phyloP scores from a whole-genome alignment of 768 basidiomycete genomes.

The Tylopilus intermedius region DNA sequence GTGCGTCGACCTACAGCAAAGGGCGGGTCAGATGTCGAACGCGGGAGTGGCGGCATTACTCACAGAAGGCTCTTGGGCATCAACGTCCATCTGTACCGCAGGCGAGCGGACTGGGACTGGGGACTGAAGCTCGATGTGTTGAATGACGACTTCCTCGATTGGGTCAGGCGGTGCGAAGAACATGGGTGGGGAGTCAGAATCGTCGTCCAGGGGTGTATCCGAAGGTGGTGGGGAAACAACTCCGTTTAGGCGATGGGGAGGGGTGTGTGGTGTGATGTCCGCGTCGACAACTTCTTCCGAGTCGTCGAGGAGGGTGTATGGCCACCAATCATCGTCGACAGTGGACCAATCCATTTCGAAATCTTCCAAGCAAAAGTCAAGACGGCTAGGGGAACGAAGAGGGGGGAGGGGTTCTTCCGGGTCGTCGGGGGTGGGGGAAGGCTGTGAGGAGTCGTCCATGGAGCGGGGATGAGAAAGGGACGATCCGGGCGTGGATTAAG shows the following conservation, averaged over 20 bases:
- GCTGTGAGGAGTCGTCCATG: constrained; percentile 9
- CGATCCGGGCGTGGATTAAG: constrained; percentile 7
- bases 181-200: constrained; percentile 5
- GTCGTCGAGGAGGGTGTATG: constrained; percentile 1
- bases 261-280: neutral
- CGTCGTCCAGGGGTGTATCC: constrained; percentile 15
- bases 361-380: constrained; percentile 35
- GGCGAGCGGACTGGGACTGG: constrained; percentile 23
- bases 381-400: constrained; percentile 44
- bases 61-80: neutral
- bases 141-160: constrained; percentile 16
- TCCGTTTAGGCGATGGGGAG: neutral
- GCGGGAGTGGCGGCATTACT: no score
- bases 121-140: constrained; percentile 4
- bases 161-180: constrained; percentile 10
- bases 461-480: neutral
- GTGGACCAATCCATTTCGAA: constrained; percentile 12
- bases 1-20: no score
- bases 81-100: constrained; percentile 2
- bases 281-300: constrained; percentile 4
- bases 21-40: no score
- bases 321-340: neutral
- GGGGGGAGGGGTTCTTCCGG: constrained; percentile 23
- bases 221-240: constrained; percentile 4
- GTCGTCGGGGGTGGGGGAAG: constrained; percentile 8